These are phyloP conservation scores for Mortierella sp. DNA, from an alignment of 371 early-diverging fungal genomes.

Conservation along the genomic window DNA sequence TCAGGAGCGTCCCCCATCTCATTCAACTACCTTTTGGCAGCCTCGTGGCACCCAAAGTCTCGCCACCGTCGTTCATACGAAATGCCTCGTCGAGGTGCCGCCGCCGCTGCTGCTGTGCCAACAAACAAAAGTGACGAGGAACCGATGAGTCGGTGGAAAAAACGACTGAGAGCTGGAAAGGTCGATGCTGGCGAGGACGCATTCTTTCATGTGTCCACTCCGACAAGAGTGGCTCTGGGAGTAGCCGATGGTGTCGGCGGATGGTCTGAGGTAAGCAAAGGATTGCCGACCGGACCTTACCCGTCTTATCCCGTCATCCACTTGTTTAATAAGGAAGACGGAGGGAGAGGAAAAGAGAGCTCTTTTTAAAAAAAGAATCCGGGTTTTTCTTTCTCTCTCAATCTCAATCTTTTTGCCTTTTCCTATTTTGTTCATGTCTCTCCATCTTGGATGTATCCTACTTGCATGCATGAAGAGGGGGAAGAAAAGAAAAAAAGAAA, in stretches of 20 bases:
- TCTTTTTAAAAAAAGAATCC: too few relatives aligned
- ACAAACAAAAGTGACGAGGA: slow-evolving; percentile 8
- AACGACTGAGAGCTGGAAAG: slow-evolving; percentile 58
- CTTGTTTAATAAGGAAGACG: not conserved
- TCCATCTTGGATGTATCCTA: not conserved
- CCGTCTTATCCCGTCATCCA: not conserved
- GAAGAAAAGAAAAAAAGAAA: not conserved
- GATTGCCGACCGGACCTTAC: not conserved
- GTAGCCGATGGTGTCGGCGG: slow-evolving; percentile 82
- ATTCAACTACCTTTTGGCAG: slow-evolving; percentile 45
- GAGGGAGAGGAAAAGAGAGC: not conserved
- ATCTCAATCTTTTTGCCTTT: not conserved
- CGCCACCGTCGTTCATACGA: slow-evolving; percentile 13
- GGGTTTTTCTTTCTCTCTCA: slow-evolving; percentile 9
- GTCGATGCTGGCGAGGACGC: slow-evolving; percentile 82
- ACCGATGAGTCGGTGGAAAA: slow-evolving; percentile 39
- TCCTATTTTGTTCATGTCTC: slow-evolving; percentile 6
- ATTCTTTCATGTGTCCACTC: slow-evolving; percentile 70
- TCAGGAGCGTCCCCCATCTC: slow-evolving; percentile 14
- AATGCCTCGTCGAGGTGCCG: too few relatives aligned
- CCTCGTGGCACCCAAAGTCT: slow-evolving; percentile 47
- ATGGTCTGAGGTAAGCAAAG: slow-evolving; percentile 61
- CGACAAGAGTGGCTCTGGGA: slow-evolving; percentile 67
- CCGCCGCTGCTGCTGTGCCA: not conserved
- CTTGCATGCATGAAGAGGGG: not conserved